Evolutionary conservation across 2,329 filamentous ascomycete genomes (phyloP).

Genomic region (Colletotrichum sp.): DNA sequence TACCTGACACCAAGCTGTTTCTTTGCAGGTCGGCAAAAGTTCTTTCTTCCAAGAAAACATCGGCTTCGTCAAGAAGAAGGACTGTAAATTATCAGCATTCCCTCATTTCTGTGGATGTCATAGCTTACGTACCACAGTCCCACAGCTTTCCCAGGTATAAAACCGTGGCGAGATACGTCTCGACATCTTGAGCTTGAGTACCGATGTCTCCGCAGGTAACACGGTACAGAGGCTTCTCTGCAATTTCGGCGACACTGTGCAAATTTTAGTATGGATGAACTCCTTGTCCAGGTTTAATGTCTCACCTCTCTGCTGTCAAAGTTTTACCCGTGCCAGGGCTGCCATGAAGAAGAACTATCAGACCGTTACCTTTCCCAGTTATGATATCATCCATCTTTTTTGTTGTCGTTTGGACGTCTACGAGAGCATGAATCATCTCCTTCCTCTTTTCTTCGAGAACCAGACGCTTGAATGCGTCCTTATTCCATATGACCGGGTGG

Average conservation of each 20-base stretch:
- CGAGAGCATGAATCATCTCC: background rate
- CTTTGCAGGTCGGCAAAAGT: background rate
- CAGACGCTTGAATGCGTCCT: background rate
- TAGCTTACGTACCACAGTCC: rapidly evolving
- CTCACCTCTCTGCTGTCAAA: rapidly evolving
- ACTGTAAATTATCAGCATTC: rapidly evolving
- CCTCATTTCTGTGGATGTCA: rapidly evolving
- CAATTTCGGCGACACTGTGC: rapidly evolving
- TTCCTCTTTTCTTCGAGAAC: background rate
- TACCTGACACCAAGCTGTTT: background rate
- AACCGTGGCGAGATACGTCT: rapidly evolving
- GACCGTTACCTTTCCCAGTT: rapidly evolving
- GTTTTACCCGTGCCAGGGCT: background rate
- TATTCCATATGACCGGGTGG: rapidly evolving
- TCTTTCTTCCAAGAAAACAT: background rate
- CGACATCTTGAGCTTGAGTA: background rate
- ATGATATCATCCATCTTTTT: background rate
- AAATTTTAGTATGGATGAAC: rapidly evolving
- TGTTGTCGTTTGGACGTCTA: rapidly evolving
- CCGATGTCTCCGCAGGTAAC: background rate
- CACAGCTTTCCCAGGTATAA: background rate
- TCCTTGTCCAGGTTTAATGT: rapidly evolving
- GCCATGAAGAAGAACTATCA: background rate
- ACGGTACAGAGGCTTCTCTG: background rate
- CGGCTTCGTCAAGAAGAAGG: background rate